Conservation (phyloP, 345 rosid species). For the Eucalyptus regnans region DNA sequence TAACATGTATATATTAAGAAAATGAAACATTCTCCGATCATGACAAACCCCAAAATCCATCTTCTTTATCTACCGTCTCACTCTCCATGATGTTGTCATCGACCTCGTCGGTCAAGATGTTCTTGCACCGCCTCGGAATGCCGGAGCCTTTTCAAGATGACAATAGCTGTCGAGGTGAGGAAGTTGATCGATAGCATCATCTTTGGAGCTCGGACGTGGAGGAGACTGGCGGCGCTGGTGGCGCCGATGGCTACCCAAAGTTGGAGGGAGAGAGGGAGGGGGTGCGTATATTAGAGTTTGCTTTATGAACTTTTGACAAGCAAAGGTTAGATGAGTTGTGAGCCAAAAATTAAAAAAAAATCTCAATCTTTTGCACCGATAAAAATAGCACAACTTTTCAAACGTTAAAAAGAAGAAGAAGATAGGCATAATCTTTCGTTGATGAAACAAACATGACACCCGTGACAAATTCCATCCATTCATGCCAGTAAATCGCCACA, state of each 20-base stretch:
- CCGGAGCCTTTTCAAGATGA: background rate
- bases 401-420: background rate
- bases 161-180: background rate
- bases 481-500: background rate
- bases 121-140: background rate
- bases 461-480: background rate
- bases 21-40: background rate
- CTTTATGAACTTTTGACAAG: background rate
- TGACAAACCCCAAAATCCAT: background rate
- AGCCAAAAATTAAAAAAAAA: background rate
- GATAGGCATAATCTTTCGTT: background rate
- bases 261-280: background rate
- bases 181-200: background rate
- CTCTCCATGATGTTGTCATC: background rate
- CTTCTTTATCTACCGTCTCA: background rate
- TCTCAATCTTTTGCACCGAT: background rate
- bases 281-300: background rate
- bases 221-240: background rate
- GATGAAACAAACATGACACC: background rate
- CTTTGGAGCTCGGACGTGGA: fast-evolving
- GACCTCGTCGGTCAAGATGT: background rate
- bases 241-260: background rate
- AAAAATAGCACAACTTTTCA: background rate
- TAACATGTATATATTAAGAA: background rate
- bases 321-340: background rate